Evolutionary conservation across 2,329 filamentous ascomycete species (phyloP), one percentile per base, ranked within the genome.

Genomic region (Gnomoniopsis smithogilvyi): DNA sequence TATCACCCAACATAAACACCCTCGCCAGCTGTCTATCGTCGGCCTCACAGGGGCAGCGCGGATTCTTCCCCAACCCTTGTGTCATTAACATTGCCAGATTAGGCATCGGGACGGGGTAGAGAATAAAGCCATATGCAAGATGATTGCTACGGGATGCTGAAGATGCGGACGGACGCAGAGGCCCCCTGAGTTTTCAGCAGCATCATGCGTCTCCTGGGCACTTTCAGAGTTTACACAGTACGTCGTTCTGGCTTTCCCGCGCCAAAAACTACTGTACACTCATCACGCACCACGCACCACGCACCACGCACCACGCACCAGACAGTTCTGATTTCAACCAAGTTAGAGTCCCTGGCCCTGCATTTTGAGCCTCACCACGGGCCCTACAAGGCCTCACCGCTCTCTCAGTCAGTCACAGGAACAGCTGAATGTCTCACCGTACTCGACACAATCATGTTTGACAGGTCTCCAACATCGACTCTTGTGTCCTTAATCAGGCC

Each of bases 281-380:
- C n/a, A n/a, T n/a, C n/a, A n/a, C n/a, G n/a, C n/a, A 10, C 34
- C 10, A 38, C 10, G 15, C 34, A 38, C 34, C 34, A 33, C 30
- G n/a, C 49, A 51, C 21, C 49, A 51, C 17, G 14, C 24, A 24
- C 48, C 46, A 15, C 17, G 30, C 52, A 14, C 15, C 24, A 17
- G 24, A 21, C 19, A 46, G 41, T 43, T 50, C 46, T 41, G 45
- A 36, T 2, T 19, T 22, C 17, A 17, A 6, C 8, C 15, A 19
- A n/a, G 8, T 45, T 6, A 19, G 14, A 19, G 8, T 22, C 21
- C 54, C 57, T 54, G 57, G 51, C 21, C 24, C 45, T 21, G 48
- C 41, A 22, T 33, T 45, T 60, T 62, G 53, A 60, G 59, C 59
- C 59, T 59, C 59, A 59, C 56, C n/a, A 43, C 21, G 30, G 19